These are phyloP conservation scores for Paecilomyces variotii DNA, from an alignment of 2,329 filamentous ascomycete species.

Conservation along the genomic window DNA sequence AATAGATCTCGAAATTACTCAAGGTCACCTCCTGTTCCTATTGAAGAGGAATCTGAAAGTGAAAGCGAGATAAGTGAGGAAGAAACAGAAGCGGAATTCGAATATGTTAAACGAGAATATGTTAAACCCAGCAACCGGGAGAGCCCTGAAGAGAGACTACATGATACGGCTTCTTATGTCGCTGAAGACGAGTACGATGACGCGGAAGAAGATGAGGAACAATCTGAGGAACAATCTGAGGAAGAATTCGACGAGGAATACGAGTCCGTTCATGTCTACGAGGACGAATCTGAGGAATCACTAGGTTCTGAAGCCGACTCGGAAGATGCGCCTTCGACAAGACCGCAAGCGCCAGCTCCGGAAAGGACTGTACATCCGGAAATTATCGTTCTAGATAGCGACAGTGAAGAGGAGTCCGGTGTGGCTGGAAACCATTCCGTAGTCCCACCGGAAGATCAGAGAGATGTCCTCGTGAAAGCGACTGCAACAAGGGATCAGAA, in stretches of 20 bases:
- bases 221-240: constrained; percentile 10
- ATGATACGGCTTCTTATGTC: neutral
- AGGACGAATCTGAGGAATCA: constrained; percentile 10
- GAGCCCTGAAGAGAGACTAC: neutral
- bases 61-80: neutral
- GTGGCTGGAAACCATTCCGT: neutral
- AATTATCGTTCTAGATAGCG: constrained; percentile 35
- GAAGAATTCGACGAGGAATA: constrained; percentile 10
- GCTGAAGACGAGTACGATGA: neutral
- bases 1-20: neutral
- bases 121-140: neutral
- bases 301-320: constrained; percentile 12
- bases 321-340: constrained; percentile 3
- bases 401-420: constrained; percentile 30
- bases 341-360: constrained; percentile 2
- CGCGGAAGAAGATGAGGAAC: constrained; percentile 7
- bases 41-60: constrained; percentile 3
- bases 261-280: constrained; percentile 6
- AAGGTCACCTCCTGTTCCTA: neutral
- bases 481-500: constrained; percentile 1
- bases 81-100: constrained; percentile 2
- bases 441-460: neutral
- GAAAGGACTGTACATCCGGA: constrained; percentile 19
- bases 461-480: neutral
- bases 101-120: neutral